Base-by-base conservation (phyloP, 2,329 filamentous ascomycete genomes). In the Paracoccidioides brasiliensis region DNA sequence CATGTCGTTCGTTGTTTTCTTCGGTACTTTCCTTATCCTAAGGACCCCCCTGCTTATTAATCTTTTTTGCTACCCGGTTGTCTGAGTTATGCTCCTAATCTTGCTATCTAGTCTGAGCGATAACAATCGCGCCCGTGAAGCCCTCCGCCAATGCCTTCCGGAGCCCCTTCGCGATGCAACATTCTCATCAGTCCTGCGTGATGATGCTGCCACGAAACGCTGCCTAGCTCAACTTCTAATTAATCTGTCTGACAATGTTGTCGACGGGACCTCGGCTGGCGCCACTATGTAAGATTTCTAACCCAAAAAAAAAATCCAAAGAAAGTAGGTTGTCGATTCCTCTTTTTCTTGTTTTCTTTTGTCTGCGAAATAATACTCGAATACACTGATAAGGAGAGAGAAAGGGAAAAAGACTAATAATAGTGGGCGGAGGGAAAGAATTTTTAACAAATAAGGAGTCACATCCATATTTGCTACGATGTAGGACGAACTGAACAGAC, bases 161-260 rank as follows among this genome's bases (percentile, higher is more conserved):
- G 93, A 98, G 67, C 93, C 93, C n/a, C 83, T 98, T n/a, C 86
- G 93, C 50, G 93, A 98, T 69, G 90, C 91, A 6, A 98, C 93
- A 1, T 98, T 98, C 70, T 95, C 90, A 7, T 91, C 90, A 0
- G 93, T 98, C 46, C 83, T 98, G 38, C 87, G 93, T 57, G 93
- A 98, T 66, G 93, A 98, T 67, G 93, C 93, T 12, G 93, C 93
- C 1, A 98, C 93, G 0, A 98, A 98, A 77, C 85, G 93, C 57
- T 98, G 93, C 71, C 84, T 98, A 38, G 88, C 90, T n/a, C 93
- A 97, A 72, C 83, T 98, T 7, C 79, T 97, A 58, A 94, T 97
- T 74, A 97, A 97, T 68, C 81, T 98, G 55, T 94, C 89, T 8
- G 93, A 97, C 72, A 91, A 88, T 62, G 85, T 90, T 57, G 84